Evolutionary conservation across 192 early-diverging fungal genomes (phyloP).

Genomic region (Gaertneriomyces semiglobifer): DNA sequence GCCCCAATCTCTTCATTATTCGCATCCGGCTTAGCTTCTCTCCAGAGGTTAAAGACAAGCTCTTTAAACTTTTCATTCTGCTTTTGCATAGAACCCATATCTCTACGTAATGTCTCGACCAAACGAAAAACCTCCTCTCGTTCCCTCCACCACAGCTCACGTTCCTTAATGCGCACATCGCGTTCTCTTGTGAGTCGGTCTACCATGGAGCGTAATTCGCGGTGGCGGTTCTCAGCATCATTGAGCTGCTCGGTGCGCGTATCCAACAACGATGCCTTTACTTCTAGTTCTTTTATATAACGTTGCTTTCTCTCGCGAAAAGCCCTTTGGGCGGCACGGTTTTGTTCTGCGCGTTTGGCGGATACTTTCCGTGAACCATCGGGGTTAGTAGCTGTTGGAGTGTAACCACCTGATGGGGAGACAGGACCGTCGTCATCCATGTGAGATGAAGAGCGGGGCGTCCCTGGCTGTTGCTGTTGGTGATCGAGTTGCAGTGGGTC

Average conservation of each 20-base stretch:
- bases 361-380: conserved; percentile 10
- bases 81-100: conserved; percentile 13
- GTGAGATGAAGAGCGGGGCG: no score
- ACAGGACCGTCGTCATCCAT: no score
- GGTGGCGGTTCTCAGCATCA: conserved; percentile 18
- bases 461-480: no score
- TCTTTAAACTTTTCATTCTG: conserved; percentile 19
- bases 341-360: conserved; percentile 44
- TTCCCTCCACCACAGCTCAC: conserved; percentile 29
- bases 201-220: conserved; percentile 21
- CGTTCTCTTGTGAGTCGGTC: conserved; percentile 23
- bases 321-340: conserved; percentile 45
- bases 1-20: no score
- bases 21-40: neutral
- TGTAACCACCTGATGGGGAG: no score
- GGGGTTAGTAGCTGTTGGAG: neutral
- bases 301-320: conserved; percentile 48
- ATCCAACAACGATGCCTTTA: conserved; percentile 15
- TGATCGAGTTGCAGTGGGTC: no score
- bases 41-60: conserved; percentile 23
- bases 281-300: conserved; percentile 36
- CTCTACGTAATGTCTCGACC: conserved; percentile 20
- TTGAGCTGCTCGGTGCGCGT: conserved; percentile 12
- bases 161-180: conserved; percentile 22
- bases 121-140: conserved; percentile 20